A percentile compares a stretch with the other conserved stretches of the same genome.
Evolutionary conservation across 1,284 basidiomycete species (phyloP).

Genomic region (Erythrobasidium hasegawianum): DNA sequence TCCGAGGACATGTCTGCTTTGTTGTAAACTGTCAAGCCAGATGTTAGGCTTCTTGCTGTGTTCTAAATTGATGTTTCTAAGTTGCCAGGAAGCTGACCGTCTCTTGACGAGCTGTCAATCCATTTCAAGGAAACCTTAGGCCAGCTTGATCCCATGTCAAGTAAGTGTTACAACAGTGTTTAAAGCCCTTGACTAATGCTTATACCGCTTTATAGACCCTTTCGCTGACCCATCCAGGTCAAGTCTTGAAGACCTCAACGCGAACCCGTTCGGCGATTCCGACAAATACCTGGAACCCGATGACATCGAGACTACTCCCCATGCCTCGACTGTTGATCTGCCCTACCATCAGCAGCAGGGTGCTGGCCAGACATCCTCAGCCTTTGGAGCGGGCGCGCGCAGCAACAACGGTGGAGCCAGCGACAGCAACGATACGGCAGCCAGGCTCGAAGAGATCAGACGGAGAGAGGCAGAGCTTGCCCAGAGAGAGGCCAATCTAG

Average conservation of each 20-base stretch:
- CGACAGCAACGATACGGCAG: slow-evolving; percentile 35
- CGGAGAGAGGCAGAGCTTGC: slow-evolving; percentile 35
- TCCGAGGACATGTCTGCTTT: background rate
- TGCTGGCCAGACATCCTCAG: no score
- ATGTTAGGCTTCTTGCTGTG: no score
- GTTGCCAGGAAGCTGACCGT: no score
- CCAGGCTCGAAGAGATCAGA: slow-evolving; percentile 35
- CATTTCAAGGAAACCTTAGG: no score
- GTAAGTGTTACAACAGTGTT: no score
- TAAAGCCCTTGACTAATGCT: no score
- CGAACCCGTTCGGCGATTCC: slow-evolving; percentile 28
- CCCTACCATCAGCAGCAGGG: slow-evolving; percentile 30
- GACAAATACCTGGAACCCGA: slow-evolving; percentile 35
- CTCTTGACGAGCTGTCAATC: no score
- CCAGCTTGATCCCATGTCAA: no score
- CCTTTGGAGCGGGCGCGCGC: no score
- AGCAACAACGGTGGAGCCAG: no score
- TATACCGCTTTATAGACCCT: slow-evolving; percentile 8
- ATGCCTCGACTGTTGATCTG: slow-evolving; percentile 28
- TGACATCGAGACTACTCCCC: slow-evolving; percentile 15
- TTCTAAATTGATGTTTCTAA: no score
- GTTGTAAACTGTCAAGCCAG: no score
- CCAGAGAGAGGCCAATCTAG: slow-evolving; percentile 28
- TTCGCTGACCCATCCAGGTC: slow-evolving; percentile 27
- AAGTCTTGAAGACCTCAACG: slow-evolving; percentile 8